Base-by-base conservation (phyloP, 2,329 filamentous ascomycete genomes). In the Neofusicoccum umdonicola region DNA sequence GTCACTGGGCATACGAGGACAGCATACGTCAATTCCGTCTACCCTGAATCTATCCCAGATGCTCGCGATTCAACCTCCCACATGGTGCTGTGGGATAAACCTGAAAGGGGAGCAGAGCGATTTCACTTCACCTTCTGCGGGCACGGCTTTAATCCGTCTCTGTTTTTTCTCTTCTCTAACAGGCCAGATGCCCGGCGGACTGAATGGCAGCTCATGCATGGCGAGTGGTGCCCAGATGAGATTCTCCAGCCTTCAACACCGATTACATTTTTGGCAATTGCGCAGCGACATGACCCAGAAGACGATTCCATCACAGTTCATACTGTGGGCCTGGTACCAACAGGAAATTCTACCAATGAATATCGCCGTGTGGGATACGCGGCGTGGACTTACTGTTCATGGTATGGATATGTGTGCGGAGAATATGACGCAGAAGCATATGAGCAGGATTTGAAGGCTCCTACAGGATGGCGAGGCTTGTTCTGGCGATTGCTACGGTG, bases 221-320 rank as follows among this genome's bases (percentile, higher is more conserved):
- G 69, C n/a, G 56, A 48, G 4, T 72, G 68, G 54, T 66, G 62
- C 15, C 70, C 70, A 2, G 69, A 71, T 45, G 67, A 71, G 45
- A 17, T 71, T 4, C 66, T 72, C n/a, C 54, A 68, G 27, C 68
- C 69, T 1, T 19, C 17, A 7, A 67, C 64, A 13, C 62, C 67
- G 15, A 65, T 71, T 15, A 71, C 68, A 3, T 71, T 72, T 62
- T 13, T 71, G 8, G 69, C 69, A 9, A 67, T 72, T 22, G 67
- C 68, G 31, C 67, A 70, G 48, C 62, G 45, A 42, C 51, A 2
- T 56, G 57, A 8, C 7, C 63, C 2, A 63, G 12, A 62, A 4
- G 66, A 63, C 69, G 12, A 65, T 67, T 3, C 67, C 68, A 2
- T 47, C 11, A 27, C n/a, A 12, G 44, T 47, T 8, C 12, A 47